phyloP scores from a whole-genome alignment of 2,329 filamentous ascomycete species.

The Microdochium nivale region DNA sequence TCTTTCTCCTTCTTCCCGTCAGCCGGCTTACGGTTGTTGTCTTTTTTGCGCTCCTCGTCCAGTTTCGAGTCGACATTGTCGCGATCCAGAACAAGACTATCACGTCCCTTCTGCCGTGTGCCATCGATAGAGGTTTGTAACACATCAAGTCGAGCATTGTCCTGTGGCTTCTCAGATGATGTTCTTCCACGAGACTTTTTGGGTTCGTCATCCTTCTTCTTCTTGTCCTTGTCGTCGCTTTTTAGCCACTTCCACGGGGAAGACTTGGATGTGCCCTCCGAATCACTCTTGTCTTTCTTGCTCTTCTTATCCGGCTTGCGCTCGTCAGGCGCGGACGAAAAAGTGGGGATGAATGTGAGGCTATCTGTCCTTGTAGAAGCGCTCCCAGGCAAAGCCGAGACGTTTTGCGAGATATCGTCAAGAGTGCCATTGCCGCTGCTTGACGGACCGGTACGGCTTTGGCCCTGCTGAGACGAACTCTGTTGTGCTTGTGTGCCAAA shows the following conservation, averaged over 20 bases:
- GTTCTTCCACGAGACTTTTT: conserved; percentile 61
- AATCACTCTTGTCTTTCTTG: conserved; percentile 62
- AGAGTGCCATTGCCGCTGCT: conserved; percentile 38
- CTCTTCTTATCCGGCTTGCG: conserved; percentile 66
- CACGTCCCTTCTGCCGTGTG: conserved; percentile 55
- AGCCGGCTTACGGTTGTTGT: conserved; percentile 62
- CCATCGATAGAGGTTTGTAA: conserved; percentile 81
- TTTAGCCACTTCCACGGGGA: conserved; percentile 87
- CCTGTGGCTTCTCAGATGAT: conserved; percentile 52
- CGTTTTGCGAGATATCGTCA: conserved; percentile 56
- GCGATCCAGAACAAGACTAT: conserved; percentile 77
- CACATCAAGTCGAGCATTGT: conserved; percentile 77
- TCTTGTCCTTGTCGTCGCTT: conserved; percentile 68
- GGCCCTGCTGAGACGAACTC: conserved; percentile 5
- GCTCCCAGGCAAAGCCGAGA: conserved; percentile 62
- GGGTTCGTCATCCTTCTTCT: conserved; percentile 50
- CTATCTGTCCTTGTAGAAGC: conserved; percentile 62
- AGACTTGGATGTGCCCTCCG: conserved; percentile 47
- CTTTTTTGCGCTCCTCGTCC: conserved; percentile 76
- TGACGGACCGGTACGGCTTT: conserved; percentile 6
- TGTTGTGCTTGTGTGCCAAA: conserved; percentile 21
- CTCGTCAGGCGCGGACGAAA: conserved; percentile 50
- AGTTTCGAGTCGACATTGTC: conserved; percentile 63
- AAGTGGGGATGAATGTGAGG: conserved; percentile 71
- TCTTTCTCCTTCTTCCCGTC: conserved; percentile 88